These are phyloP conservation scores for Lentinula guzmanii DNA, from an alignment of 768 basidiomycete genomes.

Conservation along the genomic window DNA sequence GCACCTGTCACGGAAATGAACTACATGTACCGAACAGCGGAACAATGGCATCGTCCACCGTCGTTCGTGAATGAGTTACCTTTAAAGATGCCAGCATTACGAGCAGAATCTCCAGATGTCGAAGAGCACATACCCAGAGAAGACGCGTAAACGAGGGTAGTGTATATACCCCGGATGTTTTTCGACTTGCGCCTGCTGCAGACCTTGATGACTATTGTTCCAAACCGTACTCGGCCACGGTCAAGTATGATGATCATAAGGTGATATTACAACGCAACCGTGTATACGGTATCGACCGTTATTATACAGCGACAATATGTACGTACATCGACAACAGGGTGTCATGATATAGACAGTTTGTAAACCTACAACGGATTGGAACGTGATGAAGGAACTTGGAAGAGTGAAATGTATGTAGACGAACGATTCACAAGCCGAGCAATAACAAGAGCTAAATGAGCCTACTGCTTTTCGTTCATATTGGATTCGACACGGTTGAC, in stretches of 20 bases:
- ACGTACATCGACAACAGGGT: too few relatives aligned
- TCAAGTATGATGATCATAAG: background rate
- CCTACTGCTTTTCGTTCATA: background rate
- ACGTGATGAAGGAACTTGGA: background rate
- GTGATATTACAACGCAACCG: background rate
- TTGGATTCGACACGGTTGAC: background rate
- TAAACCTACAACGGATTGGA: background rate
- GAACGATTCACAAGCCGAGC: background rate
- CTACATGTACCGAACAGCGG: slow-evolving; percentile 1
- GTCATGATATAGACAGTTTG: too few relatives aligned
- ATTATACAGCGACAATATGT: background rate
- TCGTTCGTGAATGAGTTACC: background rate
- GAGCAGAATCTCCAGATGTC: background rate
- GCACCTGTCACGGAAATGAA: slow-evolving; percentile 1
- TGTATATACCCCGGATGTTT: too few relatives aligned
- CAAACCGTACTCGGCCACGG: too few relatives aligned
- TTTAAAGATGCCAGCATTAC: slow-evolving; percentile 1
- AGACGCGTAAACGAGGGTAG: too few relatives aligned
- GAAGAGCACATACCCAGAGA: background rate
- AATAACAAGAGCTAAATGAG: background rate
- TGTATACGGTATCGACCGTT: background rate
- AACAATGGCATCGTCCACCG: slow-evolving; percentile 3
- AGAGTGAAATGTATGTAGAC: background rate
- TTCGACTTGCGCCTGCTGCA: too few relatives aligned
- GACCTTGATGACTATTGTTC: too few relatives aligned